phyloP scores from a whole-genome alignment of 2,329 filamentous ascomycete species.

The Torrubiella hemipterigena region DNA sequence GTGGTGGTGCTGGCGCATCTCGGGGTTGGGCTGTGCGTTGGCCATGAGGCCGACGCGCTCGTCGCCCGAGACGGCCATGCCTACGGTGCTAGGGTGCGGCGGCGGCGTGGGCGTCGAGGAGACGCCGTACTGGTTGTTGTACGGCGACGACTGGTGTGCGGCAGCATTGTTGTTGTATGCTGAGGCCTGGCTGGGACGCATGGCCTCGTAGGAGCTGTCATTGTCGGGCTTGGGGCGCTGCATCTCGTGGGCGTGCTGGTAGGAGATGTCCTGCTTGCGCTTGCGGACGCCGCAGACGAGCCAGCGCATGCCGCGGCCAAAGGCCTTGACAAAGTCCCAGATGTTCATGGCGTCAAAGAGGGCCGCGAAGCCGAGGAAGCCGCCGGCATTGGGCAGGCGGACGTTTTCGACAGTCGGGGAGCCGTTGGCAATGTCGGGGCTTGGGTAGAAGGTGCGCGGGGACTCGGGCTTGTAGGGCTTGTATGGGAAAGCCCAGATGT shows the following conservation, averaged over 20 bases:
- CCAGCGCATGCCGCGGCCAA: conserved; percentile 69
- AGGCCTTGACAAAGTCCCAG: conserved; percentile 73
- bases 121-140: conserved; percentile 24
- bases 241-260: conserved; percentile 26
- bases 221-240: conserved; percentile 17
- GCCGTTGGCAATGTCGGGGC: conserved; percentile 26
- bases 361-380: conserved; percentile 52
- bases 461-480: conserved; percentile 47
- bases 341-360: conserved; percentile 63
- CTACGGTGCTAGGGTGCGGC: conserved; percentile 8
- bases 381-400: conserved; percentile 44
- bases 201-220: conserved; percentile 12
- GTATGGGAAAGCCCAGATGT: conserved; percentile 75
- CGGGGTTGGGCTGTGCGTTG: conserved; percentile 18
- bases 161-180: conserved; percentile 22
- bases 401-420: conserved; percentile 30
- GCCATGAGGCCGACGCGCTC: conserved; percentile 33
- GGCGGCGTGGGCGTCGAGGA: conserved; percentile 15
- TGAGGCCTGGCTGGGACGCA: too few species aligned
- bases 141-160: conserved; percentile 16
- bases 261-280: conserved; percentile 41
- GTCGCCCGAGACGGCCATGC: conserved; percentile 13
- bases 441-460: conserved; percentile 34
- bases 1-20: conserved; percentile 4
- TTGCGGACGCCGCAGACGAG: conserved; percentile 60